Base-by-base conservation (phyloP, 352 stramenopile species). In the Globisporangium heterothallicum region DNA sequence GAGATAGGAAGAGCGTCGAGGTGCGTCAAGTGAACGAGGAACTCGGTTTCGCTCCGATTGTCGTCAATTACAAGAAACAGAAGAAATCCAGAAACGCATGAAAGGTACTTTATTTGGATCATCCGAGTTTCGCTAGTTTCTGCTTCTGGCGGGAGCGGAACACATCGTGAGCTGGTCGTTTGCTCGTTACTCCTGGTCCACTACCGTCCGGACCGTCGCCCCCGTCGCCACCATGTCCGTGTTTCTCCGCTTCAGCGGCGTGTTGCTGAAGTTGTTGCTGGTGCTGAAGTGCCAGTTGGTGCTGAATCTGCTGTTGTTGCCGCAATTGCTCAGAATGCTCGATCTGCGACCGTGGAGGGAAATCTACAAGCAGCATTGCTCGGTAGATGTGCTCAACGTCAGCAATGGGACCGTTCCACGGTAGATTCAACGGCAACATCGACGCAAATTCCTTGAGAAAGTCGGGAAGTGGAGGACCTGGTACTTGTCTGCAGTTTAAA, bases 371-470 rank as follows among this genome's bases (percentile, higher is more conserved):
- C 10, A 91, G 56, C 72, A 94, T 89, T 0, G 82, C 82, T 35
- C 82, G 81, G 64, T 82, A 91, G 41, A 94, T 86, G 52, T 92
- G 83, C 51, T 94, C 84, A 1, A 90, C 81, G 41, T 94, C 84
- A 12, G 84, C 84, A 42, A 94, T 87, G 16, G 84, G 84, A 14
- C 84, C 84, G 45, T 94, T 92, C 84, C 84, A 94, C n/a, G 81
- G 74, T 30, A 91, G 49, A 43, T 81, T 78, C 19, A 94, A 61
- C 16, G 84, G 84, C 42, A 94, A 53, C 78, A 92, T 87, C 22
- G 63, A 54, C 9, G 84, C 84, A 64, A 92, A 94, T 36, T 87
- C 76, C 50, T 92, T 91, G 30, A 94, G 59, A 50, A 92, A 94
- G 30, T 92, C 75, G n/a, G 84, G 84, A 16, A 94, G 43, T 6